phyloP scores from a whole-genome alignment of 1,284 basidiomycete species.

The Marasmius sp. region DNA sequence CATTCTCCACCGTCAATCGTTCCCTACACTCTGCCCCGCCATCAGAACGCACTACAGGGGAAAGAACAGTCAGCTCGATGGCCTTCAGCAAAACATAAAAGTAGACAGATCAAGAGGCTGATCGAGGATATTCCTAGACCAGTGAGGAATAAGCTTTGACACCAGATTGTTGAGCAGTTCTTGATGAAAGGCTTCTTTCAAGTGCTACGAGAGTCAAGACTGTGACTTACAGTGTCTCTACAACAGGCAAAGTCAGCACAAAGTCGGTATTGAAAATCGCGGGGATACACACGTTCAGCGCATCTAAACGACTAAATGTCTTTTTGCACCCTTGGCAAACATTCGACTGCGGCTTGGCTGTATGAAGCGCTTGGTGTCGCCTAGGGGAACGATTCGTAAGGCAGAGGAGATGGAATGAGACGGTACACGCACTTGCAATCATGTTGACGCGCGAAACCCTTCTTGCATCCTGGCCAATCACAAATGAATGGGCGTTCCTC shows the following conservation, averaged over 20 bases:
- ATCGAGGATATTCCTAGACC: too few relatives aligned
- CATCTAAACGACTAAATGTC: constrained; percentile 91
- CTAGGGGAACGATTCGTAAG: constrained; percentile 34
- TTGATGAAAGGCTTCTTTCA: not conserved
- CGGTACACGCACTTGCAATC: constrained; percentile 83
- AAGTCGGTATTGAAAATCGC: constrained; percentile 18
- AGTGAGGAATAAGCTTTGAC: not conserved
- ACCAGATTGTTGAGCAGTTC: not conserved
- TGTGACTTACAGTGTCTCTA: constrained; percentile 49
- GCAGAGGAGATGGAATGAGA: constrained; percentile 8
- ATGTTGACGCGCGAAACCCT: constrained; percentile 92
- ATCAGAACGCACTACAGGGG: constrained; percentile 70
- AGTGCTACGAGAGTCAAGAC: not conserved
- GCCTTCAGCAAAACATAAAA: not conserved
- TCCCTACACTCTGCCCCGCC: constrained; percentile 74
- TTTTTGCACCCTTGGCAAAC: constrained; percentile 91
- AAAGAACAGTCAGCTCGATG: constrained; percentile 15
- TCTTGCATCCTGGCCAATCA: constrained; percentile 90
- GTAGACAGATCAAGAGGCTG: too few relatives aligned
- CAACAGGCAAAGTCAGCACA: constrained; percentile 17
- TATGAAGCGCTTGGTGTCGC: constrained; percentile 86
- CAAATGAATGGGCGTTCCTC: constrained; percentile 94
- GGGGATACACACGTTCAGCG: constrained; percentile 77
- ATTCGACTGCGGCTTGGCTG: constrained; percentile 81
- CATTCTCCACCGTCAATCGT: constrained; percentile 24